Base-by-base conservation (phyloP, 2,329 filamentous ascomycete species). In the Aureobasidium sp. region DNA sequence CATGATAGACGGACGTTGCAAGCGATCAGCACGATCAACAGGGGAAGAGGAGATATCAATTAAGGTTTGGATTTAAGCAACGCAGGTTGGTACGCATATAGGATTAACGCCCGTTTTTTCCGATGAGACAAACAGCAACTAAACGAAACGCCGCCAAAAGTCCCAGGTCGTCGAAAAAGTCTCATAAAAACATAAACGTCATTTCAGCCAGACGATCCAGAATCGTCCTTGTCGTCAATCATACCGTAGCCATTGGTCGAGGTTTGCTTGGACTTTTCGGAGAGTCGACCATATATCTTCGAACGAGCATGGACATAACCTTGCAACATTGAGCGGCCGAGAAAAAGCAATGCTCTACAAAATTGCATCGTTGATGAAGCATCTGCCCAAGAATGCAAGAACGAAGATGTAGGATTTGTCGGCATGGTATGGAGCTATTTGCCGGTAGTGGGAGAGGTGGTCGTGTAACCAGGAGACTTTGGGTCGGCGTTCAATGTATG, bases 401-500 rank as follows among this genome's bases (percentile, higher is more conserved):
- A 48, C 25, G 30, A 48, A 48, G 30, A 37, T 17, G 44, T 2
- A 48, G 44, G 14, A 2, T 21, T 12, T 14, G 22, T 14, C 6
- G 32, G 14, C 35, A n/a, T 30, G 21, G 14, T 34, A 38, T 11
- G 34, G 30, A 39, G 34, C 34, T 39, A 49, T 21, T 49, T 49
- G 17, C 22, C 34, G 17, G 45, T 14, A 29, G 44, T 25, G 30
- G 32, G 32, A 35, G 32, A 14, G 14, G 35, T 38, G 35, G 45
- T 30, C 34, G 45, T 35, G 51, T 53, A 53, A 19, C 41, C 41
- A 6, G 39, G 16, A 27, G 25, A n/a, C 39, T 47, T 58, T 8
- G 48, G 35, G 4, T 57, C 17, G 14, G 38, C 42, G 24, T 21
- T 45, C 35, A 66, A 47, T 55, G 64, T 59, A 39, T 58, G 53